Base-by-base conservation (phyloP, 2,329 filamentous ascomycete genomes). In the Aspergillus candidus region DNA sequence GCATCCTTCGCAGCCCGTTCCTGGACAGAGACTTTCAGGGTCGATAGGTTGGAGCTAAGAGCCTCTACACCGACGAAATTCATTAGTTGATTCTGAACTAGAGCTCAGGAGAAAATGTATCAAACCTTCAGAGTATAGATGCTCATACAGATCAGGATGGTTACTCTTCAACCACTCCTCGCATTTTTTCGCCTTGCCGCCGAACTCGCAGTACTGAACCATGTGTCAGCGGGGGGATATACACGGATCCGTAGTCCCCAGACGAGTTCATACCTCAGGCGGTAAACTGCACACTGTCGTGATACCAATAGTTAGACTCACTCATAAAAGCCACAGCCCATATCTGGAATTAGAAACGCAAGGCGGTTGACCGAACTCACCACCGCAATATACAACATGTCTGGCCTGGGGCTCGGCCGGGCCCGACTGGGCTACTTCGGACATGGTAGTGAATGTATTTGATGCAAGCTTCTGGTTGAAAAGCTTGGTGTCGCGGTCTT, bases 1-100 rank as follows among this genome's bases (percentile, higher is more conserved):
- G 91, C 89, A 68, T 98, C 93, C 69, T 96, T 96, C 52, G 88
- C 89, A 43, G 90, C 91, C 58, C 91, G 86, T 73, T 96, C 91
- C 68, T 94, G 89, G 40, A 89, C 91, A 51, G 93, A 88, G 62
- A 97, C 73, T 41, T 87, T 93, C 53, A 98, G 83, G 31, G 86
- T 82, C 42, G 88, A 84, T 41, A 94, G 85, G 56, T 89, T 88
- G 50, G 87, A 86, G 68, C 85, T 83, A 52, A 96, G 73, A 12
- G 87, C 85, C 72, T 90, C 87, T 87, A 32, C 11, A 34, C 13
- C 38, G 33, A 17, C 15, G 18, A 35, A 15, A 5, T 15, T 14
- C 41, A 38, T 41, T 17, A 35, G 33, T 11, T 4, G 11, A 27
- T 14, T 34, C 4, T 27, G 27, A n/a, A 35, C 6, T n/a, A 22